Conservation (phyloP, 306 rosid genomes). For the Oxytropis ochrocephala region DNA sequence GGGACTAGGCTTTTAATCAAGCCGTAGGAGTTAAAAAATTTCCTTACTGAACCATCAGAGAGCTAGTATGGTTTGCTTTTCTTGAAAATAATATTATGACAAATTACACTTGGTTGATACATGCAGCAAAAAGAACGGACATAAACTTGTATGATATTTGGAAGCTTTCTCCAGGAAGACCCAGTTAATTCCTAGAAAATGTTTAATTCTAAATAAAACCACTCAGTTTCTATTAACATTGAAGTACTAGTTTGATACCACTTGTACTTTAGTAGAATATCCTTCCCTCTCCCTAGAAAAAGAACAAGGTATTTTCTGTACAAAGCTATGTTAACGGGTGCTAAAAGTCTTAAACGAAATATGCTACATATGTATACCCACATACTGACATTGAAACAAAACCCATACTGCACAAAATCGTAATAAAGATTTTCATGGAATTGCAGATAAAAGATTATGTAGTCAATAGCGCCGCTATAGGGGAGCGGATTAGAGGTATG, state of each 20-base stretch:
- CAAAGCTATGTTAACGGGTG: not conserved
- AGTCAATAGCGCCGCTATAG: no score
- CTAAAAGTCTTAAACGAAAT: not conserved
- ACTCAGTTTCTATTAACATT: not conserved
- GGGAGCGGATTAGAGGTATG: no score
- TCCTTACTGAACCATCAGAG: not conserved
- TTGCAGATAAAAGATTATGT: not conserved
- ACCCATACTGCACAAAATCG: not conserved
- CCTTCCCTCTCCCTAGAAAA: not conserved
- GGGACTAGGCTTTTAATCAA: not conserved
- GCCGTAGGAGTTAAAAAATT: not conserved
- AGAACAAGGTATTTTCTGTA: not conserved
- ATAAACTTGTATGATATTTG: not conserved
- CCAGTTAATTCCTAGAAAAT: not conserved
- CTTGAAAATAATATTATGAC: not conserved
- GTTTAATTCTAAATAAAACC: not conserved
- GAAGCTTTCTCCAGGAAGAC: not conserved
- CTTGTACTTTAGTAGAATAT: not conserved
- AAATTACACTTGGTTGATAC: not conserved
- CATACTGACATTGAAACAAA: not conserved
- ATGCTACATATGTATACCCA: not conserved
- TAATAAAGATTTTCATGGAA: not conserved
- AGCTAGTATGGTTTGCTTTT: constrained; percentile 4
- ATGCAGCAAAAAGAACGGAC: not conserved
- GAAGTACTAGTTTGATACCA: constrained; percentile 2